These are phyloP conservation scores for Geotrichum australiense DNA, from an alignment of 1,139 yeast genomes.

Conservation along the genomic window DNA sequence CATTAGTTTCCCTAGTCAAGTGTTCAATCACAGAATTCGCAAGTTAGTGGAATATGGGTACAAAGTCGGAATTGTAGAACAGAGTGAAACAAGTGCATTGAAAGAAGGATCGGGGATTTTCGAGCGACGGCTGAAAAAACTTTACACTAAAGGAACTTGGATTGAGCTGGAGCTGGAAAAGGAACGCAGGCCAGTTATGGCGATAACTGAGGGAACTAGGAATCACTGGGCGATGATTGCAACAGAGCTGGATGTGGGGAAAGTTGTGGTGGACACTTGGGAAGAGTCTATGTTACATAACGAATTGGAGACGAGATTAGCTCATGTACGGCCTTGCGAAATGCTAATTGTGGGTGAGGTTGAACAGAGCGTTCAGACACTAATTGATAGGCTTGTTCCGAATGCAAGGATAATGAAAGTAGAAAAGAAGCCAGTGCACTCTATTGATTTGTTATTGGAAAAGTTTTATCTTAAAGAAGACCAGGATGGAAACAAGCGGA, in stretches of 20 bases:
- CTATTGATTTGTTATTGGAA: slow-evolving; percentile 14
- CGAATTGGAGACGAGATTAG: slow-evolving; percentile 65
- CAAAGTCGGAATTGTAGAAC: slow-evolving; percentile 84
- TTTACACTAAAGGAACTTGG: slow-evolving; percentile 81
- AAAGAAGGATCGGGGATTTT: slow-evolving; percentile 55
- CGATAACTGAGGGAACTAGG: slow-evolving; percentile 3
- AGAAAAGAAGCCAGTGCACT: slow-evolving; percentile 5
- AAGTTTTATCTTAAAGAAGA: slow-evolving; percentile 18
- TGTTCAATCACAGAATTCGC: slow-evolving; percentile 69
- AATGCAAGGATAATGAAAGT: slow-evolving; percentile 16
- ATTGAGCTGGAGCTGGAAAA: slow-evolving; percentile 44
- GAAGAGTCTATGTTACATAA: slow-evolving; percentile 46
- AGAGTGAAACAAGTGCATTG: slow-evolving; percentile 71
- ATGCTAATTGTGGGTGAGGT: slow-evolving; percentile 43
- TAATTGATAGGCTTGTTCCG: not conserved
- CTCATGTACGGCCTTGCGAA: slow-evolving; percentile 73
- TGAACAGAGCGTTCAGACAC: not conserved
- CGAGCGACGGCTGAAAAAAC: slow-evolving; percentile 58
- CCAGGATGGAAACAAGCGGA: slow-evolving; percentile 7
- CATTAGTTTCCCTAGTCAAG: slow-evolving; percentile 65
- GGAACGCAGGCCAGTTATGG: slow-evolving; percentile 20
- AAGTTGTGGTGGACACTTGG: slow-evolving; percentile 64
- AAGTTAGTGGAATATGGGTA: slow-evolving; percentile 31
- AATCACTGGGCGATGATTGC: slow-evolving; percentile 45
- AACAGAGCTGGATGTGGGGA: slow-evolving; percentile 73